Evolutionary conservation across 805 yeast genomes (phyloP).

Genomic region (Isabelozyma pseudorhagii): DNA sequence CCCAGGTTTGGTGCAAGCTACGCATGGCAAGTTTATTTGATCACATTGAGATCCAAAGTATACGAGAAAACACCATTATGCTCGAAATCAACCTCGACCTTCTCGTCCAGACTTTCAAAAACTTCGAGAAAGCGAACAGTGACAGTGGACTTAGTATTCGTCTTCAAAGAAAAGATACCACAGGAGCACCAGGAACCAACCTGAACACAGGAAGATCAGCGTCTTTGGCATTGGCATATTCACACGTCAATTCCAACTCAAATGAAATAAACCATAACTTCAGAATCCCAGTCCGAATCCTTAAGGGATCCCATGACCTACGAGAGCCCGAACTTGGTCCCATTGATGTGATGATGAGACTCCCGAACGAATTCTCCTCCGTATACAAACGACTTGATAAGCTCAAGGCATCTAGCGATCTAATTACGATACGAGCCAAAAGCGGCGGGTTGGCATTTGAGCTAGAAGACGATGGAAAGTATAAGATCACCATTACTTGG

Average conservation of each 20-base stretch:
- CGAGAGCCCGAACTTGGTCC: constrained; percentile 60
- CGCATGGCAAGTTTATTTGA: constrained; percentile 44
- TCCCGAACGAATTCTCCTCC: constrained; percentile 46
- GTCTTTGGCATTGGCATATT: constrained; percentile 52
- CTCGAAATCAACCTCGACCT: constrained; percentile 64
- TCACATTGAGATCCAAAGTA: constrained; percentile 48
- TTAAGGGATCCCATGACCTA: constrained; percentile 52
- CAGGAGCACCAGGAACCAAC: constrained; percentile 18
- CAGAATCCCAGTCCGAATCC: constrained; percentile 65
- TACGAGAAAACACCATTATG: constrained; percentile 51
- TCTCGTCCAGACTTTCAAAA: constrained; percentile 53
- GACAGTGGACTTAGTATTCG: constrained; percentile 47
- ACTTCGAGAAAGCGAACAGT: constrained; percentile 52
- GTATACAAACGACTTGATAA: constrained; percentile 65
- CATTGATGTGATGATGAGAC: constrained; percentile 55
- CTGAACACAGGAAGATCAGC: constrained; percentile 40
- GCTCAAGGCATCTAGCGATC: constrained; percentile 44
- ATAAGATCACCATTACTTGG: constrained; percentile 57
- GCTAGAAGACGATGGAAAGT: constrained; percentile 52
- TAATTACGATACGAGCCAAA: constrained; percentile 40
- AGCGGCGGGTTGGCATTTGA: constrained; percentile 52
- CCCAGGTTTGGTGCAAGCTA: constrained; percentile 67
- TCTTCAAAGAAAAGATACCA: constrained; percentile 43
- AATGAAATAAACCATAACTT: constrained; percentile 60
- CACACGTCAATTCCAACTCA: constrained; percentile 40